Evolutionary conservation across 306 rosid genomes (phyloP).

Genomic region (Vigna mungo): DNA sequence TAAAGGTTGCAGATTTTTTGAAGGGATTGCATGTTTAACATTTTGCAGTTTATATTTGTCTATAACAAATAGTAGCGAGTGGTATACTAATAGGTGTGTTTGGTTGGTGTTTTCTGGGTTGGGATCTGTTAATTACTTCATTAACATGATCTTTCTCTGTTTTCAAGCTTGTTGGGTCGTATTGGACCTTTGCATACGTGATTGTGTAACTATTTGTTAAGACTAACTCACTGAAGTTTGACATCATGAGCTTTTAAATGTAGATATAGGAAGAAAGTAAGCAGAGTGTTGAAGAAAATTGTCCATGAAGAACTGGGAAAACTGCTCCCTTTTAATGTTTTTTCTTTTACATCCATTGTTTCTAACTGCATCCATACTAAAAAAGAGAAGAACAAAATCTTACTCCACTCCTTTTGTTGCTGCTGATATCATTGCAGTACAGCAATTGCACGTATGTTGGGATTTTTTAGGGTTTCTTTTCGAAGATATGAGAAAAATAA

Average conservation of each 20-base stretch:
- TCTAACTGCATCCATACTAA: too few species aligned
- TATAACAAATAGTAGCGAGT: conserved; percentile 32
- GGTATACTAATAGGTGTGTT: conserved; percentile 40
- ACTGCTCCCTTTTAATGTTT: too few species aligned
- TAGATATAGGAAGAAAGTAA: too few species aligned
- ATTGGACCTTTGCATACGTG: conserved; percentile 36
- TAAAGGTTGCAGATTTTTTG: conserved; percentile 36
- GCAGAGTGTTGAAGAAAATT: too few species aligned
- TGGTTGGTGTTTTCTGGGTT: conserved; percentile 36
- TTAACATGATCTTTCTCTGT: conserved; percentile 36
- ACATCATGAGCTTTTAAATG: conserved; percentile 8
- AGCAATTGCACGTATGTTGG: too few species aligned
- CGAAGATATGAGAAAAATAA: too few species aligned
- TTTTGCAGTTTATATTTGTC: conserved; percentile 21
- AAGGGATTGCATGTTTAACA: conserved; percentile 38
- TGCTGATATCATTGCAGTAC: too few species aligned
- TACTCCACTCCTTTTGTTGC: too few species aligned
- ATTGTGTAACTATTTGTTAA: conserved; percentile 42
- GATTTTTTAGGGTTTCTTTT: too few species aligned
- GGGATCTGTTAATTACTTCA: conserved; percentile 46
- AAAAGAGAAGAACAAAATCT: too few species aligned
- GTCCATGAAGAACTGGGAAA: too few species aligned
- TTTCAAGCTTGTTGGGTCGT: conserved; percentile 44
- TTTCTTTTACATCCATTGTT: too few species aligned
- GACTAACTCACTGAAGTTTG: conserved; percentile 34